Conservation (phyloP, 805 yeast species). For the Isabelozyma gotoi region DNA sequence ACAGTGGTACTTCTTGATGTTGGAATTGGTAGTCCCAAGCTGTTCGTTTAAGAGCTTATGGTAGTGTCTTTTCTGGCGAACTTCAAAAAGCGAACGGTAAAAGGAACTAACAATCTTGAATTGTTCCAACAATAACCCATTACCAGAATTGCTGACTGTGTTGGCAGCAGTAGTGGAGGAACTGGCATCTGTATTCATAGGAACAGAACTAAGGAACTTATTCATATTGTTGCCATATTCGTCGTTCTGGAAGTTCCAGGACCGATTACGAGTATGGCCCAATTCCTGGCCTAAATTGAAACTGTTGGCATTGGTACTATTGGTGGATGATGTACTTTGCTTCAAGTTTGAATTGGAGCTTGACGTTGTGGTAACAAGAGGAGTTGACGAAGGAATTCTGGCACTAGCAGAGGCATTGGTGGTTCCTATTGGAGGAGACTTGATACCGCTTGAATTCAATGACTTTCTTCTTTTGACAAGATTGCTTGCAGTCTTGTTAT, state of each 20-base stretch:
- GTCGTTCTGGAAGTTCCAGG: neutral
- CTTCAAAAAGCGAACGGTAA: constrained; percentile 34
- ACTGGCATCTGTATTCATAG: neutral
- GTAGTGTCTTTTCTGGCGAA: constrained; percentile 34
- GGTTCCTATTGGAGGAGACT: neutral
- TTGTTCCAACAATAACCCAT: constrained; percentile 14
- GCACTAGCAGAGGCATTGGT: neutral
- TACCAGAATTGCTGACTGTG: too few relatives aligned
- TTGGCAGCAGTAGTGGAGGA: neutral
- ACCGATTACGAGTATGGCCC: neutral
- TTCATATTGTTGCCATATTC: neutral
- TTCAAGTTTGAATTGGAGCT: neutral
- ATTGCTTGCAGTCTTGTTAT: neutral
- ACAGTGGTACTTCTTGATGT: constrained; percentile 12
- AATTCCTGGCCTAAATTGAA: neutral
- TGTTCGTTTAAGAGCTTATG: constrained; percentile 8
- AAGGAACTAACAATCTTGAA: constrained; percentile 28
- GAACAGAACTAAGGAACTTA: constrained; percentile 1
- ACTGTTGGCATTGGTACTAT: neutral
- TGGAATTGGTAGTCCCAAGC: neutral
- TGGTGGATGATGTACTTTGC: neutral
- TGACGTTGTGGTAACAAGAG: neutral
- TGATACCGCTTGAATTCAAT: neutral
- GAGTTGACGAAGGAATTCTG: neutral
- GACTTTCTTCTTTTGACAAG: neutral